These are phyloP conservation scores for Hordeum pubiflorum DNA, from an alignment of 202 grass and related monocot species.

Conservation along the genomic window DNA sequence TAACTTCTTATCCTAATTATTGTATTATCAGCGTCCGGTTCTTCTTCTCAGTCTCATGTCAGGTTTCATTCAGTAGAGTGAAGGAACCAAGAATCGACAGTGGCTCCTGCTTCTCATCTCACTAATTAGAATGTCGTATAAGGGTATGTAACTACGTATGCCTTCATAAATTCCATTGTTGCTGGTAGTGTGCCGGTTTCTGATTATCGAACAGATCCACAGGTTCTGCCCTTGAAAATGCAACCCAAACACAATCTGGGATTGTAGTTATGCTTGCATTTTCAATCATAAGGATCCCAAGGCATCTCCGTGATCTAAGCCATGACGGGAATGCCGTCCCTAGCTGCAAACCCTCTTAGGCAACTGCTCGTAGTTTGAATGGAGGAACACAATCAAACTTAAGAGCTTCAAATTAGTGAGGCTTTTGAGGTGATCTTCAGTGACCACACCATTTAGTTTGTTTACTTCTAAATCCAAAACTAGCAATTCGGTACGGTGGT, in stretches of 20 bases:
- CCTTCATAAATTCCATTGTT: constrained; percentile 7
- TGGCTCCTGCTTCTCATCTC: too few species aligned
- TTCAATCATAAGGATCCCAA: background rate
- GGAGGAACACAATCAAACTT: constrained; percentile 30
- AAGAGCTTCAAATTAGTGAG: constrained; percentile 7
- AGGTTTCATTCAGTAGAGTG: too few species aligned
- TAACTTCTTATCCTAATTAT: too few species aligned
- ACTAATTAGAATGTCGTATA: too few species aligned
- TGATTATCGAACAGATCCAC: constrained; percentile 19
- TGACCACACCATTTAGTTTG: constrained; percentile 9
- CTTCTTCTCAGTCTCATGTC: too few species aligned
- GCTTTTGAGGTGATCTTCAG: constrained; percentile 20
- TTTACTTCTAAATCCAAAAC: background rate
- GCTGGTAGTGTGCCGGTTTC: constrained; percentile 3
- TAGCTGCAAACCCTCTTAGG: background rate
- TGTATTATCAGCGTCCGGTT: too few species aligned
- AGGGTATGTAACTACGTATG: too few species aligned
- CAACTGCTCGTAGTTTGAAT: background rate
- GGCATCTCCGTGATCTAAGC: constrained; percentile 23
- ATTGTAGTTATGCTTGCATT: constrained; percentile 26
- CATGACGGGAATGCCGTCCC: constrained; percentile 36
- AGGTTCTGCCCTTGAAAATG: background rate
- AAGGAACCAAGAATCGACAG: too few species aligned
- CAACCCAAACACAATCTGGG: constrained; percentile 44
- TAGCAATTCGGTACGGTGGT: background rate